phyloP scores from a whole-genome alignment of 345 rosid species.

The Ricinus communis region DNA sequence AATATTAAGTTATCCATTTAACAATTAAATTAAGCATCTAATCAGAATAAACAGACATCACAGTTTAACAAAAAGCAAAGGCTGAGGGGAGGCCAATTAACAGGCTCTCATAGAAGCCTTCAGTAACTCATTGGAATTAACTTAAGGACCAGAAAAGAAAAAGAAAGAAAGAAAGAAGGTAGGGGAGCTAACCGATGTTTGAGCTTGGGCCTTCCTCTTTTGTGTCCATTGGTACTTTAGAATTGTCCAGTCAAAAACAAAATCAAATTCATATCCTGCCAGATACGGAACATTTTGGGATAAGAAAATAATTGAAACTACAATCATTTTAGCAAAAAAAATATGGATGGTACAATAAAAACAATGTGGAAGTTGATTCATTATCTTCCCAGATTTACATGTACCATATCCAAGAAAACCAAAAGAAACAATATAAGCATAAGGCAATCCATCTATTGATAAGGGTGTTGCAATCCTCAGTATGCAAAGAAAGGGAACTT shows the following conservation, averaged over 20 bases:
- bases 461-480: background rate
- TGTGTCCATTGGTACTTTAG: conserved; percentile 25
- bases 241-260: conserved; percentile 13
- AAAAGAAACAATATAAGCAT: background rate
- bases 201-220: conserved; percentile 21
- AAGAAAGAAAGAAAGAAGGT: background rate
- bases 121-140: background rate
- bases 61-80: background rate
- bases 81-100: background rate
- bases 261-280: conserved; percentile 6
- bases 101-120: background rate
- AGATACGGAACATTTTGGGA: background rate
- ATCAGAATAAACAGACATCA: background rate
- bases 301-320: background rate
- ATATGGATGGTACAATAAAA: background rate
- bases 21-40: background rate
- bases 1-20: background rate
- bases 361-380: background rate
- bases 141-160: too few species aligned
- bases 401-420: background rate
- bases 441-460: background rate
- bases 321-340: background rate
- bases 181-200: conserved; percentile 12
- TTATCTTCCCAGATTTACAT: background rate
- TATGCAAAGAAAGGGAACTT: background rate